Base-by-base conservation (phyloP, 148 eudicot species). In the Rhododendron simsii region DNA sequence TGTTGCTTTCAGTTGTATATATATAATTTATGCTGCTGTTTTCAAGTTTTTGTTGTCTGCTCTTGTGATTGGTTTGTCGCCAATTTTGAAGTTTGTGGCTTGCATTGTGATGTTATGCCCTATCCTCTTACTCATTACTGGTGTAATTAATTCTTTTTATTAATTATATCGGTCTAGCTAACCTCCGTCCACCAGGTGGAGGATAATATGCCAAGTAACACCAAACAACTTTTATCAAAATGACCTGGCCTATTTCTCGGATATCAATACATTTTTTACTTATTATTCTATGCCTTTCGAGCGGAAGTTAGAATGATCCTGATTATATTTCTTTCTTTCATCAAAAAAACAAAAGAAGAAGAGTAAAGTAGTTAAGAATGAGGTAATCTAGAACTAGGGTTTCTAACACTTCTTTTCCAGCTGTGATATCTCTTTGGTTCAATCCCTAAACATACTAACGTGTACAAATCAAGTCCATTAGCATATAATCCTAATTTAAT, bases 391-490 rank as follows among this genome's bases (percentile, higher is more conserved):
- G 59, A 77, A 47, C 79, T 73, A 47, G 44, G 61, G 63, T 73
- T 73, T 18, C 55, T 44, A 41, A 83, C 78, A 65, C 28, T 65
- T 83, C n/a, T 18, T 81, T 51, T 53, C 63, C 23, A 26, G 48
- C 73, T 83, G 21, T 59, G 13, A 23, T 23, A 9, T 69, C 57
- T 23, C 16, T 84, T 67, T 61, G 76, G 76, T 21, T 71, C 47
- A 41, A 45, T 71, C 59, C 57, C 28, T 71, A 23, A 69, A 71
- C 82, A 39, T 35, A 53, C 8, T 57, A 41, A 39, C 55, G 86
- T 85, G 86, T 81, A n/a, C 86, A 77, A 55, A n/a, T 85, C 41
- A 44, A 18, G 73, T 75, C 82, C 86, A 78, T 78, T 77, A 85
- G n/a, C 67, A 85, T 13, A 26, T n/a, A 6, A 8, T 55, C 61